phyloP scores from a whole-genome alignment of 257 asterid species.

The Capsicum baccatum region DNA sequence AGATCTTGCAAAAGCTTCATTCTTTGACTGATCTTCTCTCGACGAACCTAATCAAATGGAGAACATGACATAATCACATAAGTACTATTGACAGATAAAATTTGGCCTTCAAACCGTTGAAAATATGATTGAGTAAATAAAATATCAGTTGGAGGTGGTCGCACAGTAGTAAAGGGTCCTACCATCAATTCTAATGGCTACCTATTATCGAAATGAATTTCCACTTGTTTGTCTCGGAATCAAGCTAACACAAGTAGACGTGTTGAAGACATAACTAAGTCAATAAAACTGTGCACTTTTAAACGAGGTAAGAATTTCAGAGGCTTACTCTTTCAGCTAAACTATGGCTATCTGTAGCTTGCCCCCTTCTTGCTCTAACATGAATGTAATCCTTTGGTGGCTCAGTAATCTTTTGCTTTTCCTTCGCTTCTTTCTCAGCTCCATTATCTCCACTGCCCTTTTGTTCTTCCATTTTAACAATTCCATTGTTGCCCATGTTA shows the following conservation, averaged over 20 bases:
- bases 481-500: slow-evolving; percentile 18
- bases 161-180: not conserved
- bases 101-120: not conserved
- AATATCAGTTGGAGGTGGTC: not conserved
- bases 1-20: slow-evolving; percentile 98
- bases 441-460: slow-evolving; percentile 39
- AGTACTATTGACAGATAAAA: not conserved
- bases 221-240: not conserved
- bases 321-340: slow-evolving; percentile 79
- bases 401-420: slow-evolving; percentile 63
- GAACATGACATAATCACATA: not conserved
- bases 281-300: not conserved
- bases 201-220: not conserved
- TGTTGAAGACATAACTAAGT: not conserved
- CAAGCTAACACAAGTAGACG: not conserved
- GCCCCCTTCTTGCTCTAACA: slow-evolving; percentile 98
- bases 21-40: slow-evolving; percentile 95
- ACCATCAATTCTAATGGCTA: not conserved
- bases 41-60: slow-evolving; percentile 63
- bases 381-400: slow-evolving; percentile 91
- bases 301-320: not conserved
- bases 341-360: slow-evolving; percentile 98
- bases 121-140: not conserved
- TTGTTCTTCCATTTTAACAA: slow-evolving; percentile 35
- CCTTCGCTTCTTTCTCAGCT: slow-evolving; percentile 34